Evolutionary conservation across 805 yeast species (phyloP).

Genomic region (Metschnikowia noctiluminum): DNA sequence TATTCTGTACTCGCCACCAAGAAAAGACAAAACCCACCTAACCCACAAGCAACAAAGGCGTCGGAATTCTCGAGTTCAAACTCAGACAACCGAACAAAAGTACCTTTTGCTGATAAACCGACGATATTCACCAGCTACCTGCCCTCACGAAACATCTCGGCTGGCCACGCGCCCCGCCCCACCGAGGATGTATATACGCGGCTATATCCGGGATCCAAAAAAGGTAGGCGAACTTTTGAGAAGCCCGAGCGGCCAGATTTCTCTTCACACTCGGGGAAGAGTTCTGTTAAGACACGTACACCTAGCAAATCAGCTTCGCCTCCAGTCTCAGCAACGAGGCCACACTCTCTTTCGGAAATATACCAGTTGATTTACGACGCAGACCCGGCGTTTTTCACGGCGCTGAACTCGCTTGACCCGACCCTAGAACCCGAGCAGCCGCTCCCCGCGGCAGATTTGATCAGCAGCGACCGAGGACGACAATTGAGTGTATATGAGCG

Average conservation of each 20-base stretch:
- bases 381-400: conserved; percentile 28
- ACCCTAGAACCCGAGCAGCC: conserved; percentile 6
- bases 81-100: neutral
- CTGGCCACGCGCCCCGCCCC: conserved; percentile 2
- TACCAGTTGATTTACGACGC: conserved; percentile 21
- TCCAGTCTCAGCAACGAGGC: conserved; percentile 9
- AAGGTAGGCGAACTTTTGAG: neutral
- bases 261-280: neutral
- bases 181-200: conserved; percentile 13
- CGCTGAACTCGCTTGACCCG: conserved; percentile 5
- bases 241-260: neutral
- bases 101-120: conserved; percentile 9
- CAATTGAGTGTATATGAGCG: conserved; percentile 53
- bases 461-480: conserved; percentile 2
- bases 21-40: conserved; percentile 11
- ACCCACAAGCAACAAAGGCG: too few relatives aligned
- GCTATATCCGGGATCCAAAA: conserved; percentile 10
- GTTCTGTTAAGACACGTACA: neutral
- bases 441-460: conserved; percentile 5
- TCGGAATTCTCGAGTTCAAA: too few relatives aligned
- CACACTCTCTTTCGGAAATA: conserved; percentile 17
- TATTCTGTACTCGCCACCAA: conserved; percentile 9
- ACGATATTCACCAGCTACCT: conserved; percentile 10
- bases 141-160: conserved; percentile 9
- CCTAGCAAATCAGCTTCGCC: neutral